Evolutionary conservation across 495 filamentous ascomycete species (phyloP).

Genomic region (Hypoxylon fuscum): DNA sequence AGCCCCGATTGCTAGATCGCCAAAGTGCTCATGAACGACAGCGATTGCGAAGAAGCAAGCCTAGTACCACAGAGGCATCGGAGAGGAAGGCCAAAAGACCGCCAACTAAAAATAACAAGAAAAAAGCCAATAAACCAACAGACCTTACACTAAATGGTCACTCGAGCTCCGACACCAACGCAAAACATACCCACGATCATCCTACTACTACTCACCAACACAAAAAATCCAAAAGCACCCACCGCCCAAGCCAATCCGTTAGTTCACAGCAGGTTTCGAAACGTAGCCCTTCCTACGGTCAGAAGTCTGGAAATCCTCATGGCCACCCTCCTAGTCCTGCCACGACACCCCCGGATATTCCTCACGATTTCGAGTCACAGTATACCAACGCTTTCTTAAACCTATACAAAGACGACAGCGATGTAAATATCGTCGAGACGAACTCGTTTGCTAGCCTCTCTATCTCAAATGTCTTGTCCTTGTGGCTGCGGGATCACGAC

Average conservation of each 20-base stretch:
- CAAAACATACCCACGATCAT: conserved; percentile 53
- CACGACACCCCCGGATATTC: conserved; percentile 64
- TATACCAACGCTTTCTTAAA: conserved; percentile 78
- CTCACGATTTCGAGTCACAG: conserved; percentile 64
- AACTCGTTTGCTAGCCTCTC: conserved; percentile 75
- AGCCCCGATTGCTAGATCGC: conserved; percentile 74
- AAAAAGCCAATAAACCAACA: conserved; percentile 69
- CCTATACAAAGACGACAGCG: conserved; percentile 70
- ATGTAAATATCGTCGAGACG: conserved; percentile 63
- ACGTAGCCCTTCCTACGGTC: conserved; percentile 61
- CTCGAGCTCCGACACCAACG: conserved; percentile 40
- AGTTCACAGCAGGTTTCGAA: conserved; percentile 66
- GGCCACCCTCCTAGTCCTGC: conserved; percentile 63
- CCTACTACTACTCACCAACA: conserved; percentile 40
- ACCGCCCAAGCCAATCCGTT: conserved; percentile 75
- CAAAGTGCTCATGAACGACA: conserved; percentile 75
- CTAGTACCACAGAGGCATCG: conserved; percentile 62
- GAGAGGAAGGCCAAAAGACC: conserved; percentile 74
- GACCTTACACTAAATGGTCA: conserved; percentile 62
- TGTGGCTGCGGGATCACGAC: conserved; percentile 75
- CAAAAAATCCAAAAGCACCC: conserved; percentile 81
- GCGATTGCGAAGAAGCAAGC: conserved; percentile 52
- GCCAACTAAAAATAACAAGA: conserved; percentile 76
- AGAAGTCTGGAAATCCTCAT: conserved; percentile 48
- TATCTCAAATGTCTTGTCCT: conserved; percentile 71